These are phyloP conservation scores for Diaporthe longicolla DNA, from an alignment of 2,329 filamentous ascomycete genomes.

Conservation along the genomic window DNA sequence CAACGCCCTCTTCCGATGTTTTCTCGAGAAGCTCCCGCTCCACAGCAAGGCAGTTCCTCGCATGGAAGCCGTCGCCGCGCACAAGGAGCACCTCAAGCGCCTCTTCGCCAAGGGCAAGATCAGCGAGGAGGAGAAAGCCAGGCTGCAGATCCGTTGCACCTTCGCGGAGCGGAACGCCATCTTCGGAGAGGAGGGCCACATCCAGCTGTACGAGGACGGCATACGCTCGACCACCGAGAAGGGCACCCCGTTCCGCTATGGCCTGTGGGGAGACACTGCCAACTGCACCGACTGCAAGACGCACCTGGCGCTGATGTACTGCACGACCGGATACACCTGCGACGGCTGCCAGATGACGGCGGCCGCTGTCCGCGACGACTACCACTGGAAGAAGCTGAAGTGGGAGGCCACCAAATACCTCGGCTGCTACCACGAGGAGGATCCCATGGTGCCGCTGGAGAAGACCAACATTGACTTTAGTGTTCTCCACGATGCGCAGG, in stretches of 20 bases:
- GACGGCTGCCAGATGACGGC: slow-evolving; percentile 29
- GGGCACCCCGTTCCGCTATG: slow-evolving; percentile 5
- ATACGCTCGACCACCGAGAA: slow-evolving; percentile 14
- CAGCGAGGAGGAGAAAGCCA: neutral
- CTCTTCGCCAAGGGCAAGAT: slow-evolving; percentile 7
- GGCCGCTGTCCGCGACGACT: neutral
- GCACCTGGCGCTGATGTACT: slow-evolving; percentile 24
- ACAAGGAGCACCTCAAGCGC: slow-evolving; percentile 20
- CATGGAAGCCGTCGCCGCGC: slow-evolving; percentile 25
- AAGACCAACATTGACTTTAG: slow-evolving; percentile 35
- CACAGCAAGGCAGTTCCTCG: neutral
- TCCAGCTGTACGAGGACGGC: slow-evolving; percentile 36
- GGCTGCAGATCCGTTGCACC: slow-evolving; percentile 10
- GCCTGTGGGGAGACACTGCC: slow-evolving; percentile 16
- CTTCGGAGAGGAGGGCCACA: slow-evolving; percentile 29
- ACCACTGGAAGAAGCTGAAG: slow-evolving; percentile 28
- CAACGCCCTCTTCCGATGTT: slow-evolving; percentile 34
- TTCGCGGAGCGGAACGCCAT: slow-evolving; percentile 28
- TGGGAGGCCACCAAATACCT: slow-evolving; percentile 5
- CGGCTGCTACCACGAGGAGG: neutral
- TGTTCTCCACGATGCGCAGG: neutral
- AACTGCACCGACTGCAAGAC: slow-evolving; percentile 17
- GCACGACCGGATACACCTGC: slow-evolving; percentile 20
- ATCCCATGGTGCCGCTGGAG: neutral
- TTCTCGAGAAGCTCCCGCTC: slow-evolving; percentile 35